These are phyloP conservation scores for Stromatinia cepivora DNA, from an alignment of 2,329 filamentous ascomycete species.

Conservation along the genomic window DNA sequence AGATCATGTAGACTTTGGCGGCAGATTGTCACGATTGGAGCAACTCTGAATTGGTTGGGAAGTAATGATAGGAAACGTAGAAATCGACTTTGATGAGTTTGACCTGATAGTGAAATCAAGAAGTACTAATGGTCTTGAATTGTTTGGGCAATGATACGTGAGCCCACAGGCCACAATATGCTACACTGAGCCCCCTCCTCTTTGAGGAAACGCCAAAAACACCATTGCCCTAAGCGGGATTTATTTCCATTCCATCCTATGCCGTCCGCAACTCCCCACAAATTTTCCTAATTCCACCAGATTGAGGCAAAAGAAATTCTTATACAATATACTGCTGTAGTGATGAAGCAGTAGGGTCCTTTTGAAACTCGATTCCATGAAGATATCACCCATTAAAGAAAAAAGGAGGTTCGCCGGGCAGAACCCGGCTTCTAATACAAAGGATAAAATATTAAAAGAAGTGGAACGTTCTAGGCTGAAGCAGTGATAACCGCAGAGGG, in stretches of 20 bases:
- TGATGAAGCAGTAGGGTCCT: neutral
- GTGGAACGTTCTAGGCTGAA: slow-evolving; percentile 19
- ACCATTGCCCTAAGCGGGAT: slow-evolving; percentile 24
- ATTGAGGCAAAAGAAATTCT: slow-evolving; percentile 15
- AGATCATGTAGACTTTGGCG: neutral
- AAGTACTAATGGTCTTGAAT: slow-evolving; percentile 5
- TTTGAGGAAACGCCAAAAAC: slow-evolving; percentile 18
- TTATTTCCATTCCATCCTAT: slow-evolving; percentile 1
- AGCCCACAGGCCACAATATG: slow-evolving; percentile 4
- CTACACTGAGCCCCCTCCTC: slow-evolving; percentile 5
- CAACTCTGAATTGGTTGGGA: neutral
- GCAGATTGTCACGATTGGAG: too few species aligned
- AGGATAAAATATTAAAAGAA: slow-evolving; percentile 18
- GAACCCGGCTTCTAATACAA: slow-evolving; percentile 16
- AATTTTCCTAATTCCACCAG: slow-evolving; percentile 7
- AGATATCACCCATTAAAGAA: neutral
- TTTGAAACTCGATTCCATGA: neutral
- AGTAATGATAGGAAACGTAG: neutral
- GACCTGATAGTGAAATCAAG: neutral
- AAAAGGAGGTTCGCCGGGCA: neutral
- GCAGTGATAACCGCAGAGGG: slow-evolving; percentile 17
- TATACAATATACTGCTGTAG: slow-evolving; percentile 19
- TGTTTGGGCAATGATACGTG: neutral
- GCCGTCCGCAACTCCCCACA: slow-evolving; percentile 5
- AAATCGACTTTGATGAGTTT: neutral